A percentile compares a stretch with the other conserved stretches of the same genome.
Conservation (phyloP, 2,329 filamentous ascomycete species). For the Trichoderma afroharzianum region DNA sequence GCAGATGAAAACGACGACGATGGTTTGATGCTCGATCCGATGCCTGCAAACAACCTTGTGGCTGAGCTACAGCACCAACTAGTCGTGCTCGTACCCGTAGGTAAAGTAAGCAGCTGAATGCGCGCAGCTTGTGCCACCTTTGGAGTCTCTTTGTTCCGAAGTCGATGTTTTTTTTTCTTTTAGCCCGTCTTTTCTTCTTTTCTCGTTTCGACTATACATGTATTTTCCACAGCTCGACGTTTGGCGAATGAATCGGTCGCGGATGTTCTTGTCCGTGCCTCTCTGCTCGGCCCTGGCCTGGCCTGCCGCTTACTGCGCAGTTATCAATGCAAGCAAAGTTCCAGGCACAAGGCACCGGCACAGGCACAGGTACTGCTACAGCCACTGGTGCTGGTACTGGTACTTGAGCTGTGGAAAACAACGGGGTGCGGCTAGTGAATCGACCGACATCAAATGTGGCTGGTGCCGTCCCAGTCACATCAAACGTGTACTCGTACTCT, state of each 20-base stretch:
- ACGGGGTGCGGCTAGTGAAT: constrained; percentile 12
- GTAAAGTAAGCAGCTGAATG: background rate
- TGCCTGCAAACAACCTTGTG: constrained; percentile 9
- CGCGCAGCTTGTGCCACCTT: background rate
- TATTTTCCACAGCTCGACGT: background rate
- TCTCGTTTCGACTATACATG: constrained; percentile 24
- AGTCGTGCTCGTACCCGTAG: background rate
- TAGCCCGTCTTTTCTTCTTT: background rate
- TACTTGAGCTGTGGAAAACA: background rate
- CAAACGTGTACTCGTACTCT: constrained; percentile 4
- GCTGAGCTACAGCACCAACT: background rate
- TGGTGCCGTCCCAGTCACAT: constrained; percentile 12
- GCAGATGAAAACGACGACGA: constrained; percentile 13
- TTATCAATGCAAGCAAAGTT: background rate
- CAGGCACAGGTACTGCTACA: background rate
- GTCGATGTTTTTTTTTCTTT: background rate
- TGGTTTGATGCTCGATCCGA: background rate
- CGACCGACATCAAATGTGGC: background rate
- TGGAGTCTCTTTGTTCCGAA: background rate
- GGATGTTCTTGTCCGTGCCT: constrained; percentile 1
- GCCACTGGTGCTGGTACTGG: background rate
- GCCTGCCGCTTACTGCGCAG: background rate
- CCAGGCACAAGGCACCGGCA: background rate
- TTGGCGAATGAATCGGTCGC: background rate
- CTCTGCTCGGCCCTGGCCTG: background rate